Percentiles rank a stretch among this genome's conserved stretches.
These are phyloP conservation scores for Volvox reticuliferus DNA, from an alignment of 139 green algal genomes.

Conservation along the genomic window DNA sequence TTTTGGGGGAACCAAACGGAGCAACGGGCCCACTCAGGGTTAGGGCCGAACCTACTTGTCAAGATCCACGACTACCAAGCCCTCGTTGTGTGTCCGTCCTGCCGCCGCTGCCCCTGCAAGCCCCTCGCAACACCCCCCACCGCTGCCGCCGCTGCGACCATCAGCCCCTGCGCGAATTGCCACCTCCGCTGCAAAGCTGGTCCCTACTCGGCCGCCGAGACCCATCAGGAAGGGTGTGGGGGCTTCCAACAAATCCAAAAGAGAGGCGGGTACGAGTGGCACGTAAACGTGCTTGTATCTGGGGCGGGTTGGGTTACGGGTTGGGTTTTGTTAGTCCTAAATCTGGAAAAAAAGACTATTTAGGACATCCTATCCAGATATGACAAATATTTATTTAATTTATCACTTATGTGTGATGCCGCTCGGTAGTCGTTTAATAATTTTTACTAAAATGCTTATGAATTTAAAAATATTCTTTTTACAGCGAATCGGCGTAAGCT, in stretches of 20 bases:
- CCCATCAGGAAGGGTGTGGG: conserved; percentile 77
- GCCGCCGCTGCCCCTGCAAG: background rate
- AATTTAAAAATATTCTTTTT: too few species aligned
- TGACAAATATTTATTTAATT: too few species aligned
- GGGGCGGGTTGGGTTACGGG: background rate
- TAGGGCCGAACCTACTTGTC: conserved; percentile 52
- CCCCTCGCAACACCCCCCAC: too few species aligned
- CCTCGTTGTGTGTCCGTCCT: conserved; percentile 12
- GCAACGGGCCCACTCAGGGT: too few species aligned
- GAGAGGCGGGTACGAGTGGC: conserved; percentile 58
- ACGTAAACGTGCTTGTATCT: conserved; percentile 71
- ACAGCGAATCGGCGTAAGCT: too few species aligned
- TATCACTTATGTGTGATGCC: too few species aligned
- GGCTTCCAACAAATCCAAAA: conserved; percentile 68
- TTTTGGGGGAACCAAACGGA: too few species aligned
- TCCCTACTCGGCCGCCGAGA: conserved; percentile 9
- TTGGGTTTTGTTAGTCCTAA: too few species aligned
- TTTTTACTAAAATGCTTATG: too few species aligned
- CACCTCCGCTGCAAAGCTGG: background rate
- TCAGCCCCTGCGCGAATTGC: background rate
- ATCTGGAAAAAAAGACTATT: too few species aligned
- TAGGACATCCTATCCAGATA: too few species aligned
- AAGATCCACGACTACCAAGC: conserved; percentile 64
- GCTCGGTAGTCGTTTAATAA: too few species aligned
- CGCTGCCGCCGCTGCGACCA: background rate